Evolutionary conservation across 1,139 yeast genomes (phyloP).

Genomic region (Suhomyces guaymorum): DNA sequence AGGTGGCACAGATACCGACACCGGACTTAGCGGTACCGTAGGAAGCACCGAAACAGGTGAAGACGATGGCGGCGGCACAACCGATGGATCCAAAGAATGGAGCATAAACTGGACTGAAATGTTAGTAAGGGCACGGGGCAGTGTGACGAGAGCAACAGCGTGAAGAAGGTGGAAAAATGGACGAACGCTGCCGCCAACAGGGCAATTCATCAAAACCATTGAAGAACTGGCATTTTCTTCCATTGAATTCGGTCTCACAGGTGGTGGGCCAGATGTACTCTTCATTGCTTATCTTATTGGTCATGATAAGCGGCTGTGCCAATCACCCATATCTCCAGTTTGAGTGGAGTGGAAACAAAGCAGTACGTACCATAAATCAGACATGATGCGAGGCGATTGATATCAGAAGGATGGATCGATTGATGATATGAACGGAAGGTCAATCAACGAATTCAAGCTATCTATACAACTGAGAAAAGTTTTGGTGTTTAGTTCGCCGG

Average conservation of each 20-base stretch:
- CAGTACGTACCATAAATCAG: slow-evolving; percentile 57
- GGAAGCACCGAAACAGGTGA: slow-evolving; percentile 98
- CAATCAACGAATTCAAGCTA: slow-evolving; percentile 8
- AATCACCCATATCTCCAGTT: too few relatives aligned
- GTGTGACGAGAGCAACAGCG: neutral
- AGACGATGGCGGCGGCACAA: slow-evolving; percentile 97
- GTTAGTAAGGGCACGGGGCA: slow-evolving; percentile 27
- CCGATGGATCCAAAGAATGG: slow-evolving; percentile 98
- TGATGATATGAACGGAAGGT: slow-evolving; percentile 10
- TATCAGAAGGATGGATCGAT: slow-evolving; percentile 9
- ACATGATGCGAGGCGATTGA: slow-evolving; percentile 28
- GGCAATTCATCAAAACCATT: too few relatives aligned
- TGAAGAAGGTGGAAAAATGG: neutral
- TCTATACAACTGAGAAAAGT: slow-evolving; percentile 8
- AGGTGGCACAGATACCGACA: slow-evolving; percentile 98
- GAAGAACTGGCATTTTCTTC: too few relatives aligned
- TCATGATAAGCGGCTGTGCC: neutral
- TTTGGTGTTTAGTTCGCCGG: slow-evolving; percentile 13
- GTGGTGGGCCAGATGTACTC: too few relatives aligned
- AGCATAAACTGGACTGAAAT: slow-evolving; percentile 72
- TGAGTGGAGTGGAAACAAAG: too few relatives aligned
- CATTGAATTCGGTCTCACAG: too few relatives aligned
- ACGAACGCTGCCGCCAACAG: neutral
- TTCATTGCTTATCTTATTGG: too few relatives aligned
- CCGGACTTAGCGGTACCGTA: slow-evolving; percentile 99